A percentile compares a stretch with the other conserved stretches of the same genome.
Conservation (phyloP, 1,284 basidiomycete species). For the Rhodotorula sp. region DNA sequence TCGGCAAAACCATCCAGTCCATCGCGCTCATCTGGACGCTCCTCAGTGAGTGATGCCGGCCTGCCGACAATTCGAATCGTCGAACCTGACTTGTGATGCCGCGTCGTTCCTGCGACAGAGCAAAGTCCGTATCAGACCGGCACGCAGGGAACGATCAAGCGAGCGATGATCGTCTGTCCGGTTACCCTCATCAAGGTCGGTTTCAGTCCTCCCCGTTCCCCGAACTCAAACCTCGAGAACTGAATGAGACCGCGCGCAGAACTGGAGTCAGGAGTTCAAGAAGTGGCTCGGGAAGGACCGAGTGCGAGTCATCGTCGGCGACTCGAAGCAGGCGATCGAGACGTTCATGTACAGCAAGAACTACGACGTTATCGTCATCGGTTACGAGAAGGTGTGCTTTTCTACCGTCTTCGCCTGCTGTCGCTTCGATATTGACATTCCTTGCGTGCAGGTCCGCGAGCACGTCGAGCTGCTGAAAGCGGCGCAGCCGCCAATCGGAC, state of each 20-base stretch:
- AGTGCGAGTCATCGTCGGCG: constrained; percentile 73
- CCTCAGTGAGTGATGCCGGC: constrained; percentile 61
- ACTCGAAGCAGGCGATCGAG: constrained; percentile 68
- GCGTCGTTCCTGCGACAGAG: constrained; percentile 53
- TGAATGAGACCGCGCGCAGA: constrained; percentile 56
- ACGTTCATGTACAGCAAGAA: constrained; percentile 71
- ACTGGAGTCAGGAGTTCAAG: constrained; percentile 93
- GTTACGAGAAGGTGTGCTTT: constrained; percentile 67
- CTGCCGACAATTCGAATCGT: neutral
- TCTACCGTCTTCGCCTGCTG: neutral
- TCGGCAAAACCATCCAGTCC: constrained; percentile 86
- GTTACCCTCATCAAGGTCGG: constrained; percentile 79
- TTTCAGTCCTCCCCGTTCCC: neutral
- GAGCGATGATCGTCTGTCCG: constrained; percentile 89
- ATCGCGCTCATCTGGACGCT: constrained; percentile 85
- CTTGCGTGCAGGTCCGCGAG: neutral
- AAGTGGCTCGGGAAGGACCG: constrained; percentile 89
- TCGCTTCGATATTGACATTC: neutral
- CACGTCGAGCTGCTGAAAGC: constrained; percentile 50
- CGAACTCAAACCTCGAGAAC: too few relatives aligned
- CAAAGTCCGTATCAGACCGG: constrained; percentile 75
- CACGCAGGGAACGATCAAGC: constrained; percentile 53
- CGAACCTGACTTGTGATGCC: too few relatives aligned
- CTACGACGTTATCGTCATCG: constrained; percentile 84
- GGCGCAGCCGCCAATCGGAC: constrained; percentile 72